phyloP scores from a whole-genome alignment of 148 eudicot species.

The Agrostemma githago region DNA sequence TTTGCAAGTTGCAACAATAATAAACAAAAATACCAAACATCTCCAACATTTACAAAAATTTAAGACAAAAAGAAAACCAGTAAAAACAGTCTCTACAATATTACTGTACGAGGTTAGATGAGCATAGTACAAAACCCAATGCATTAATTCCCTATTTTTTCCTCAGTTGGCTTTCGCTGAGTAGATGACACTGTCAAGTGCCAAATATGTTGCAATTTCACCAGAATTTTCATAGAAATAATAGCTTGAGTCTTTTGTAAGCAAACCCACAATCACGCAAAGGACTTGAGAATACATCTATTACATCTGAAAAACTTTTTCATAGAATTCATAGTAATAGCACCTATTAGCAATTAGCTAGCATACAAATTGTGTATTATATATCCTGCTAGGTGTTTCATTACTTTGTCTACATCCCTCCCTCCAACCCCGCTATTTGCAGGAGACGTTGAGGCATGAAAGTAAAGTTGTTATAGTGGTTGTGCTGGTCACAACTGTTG shows the following conservation, averaged over 20 bases:
- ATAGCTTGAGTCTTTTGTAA: not conserved
- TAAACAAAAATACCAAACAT: no score
- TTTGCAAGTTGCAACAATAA: no score
- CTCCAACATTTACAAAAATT: no score
- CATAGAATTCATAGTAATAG: not conserved
- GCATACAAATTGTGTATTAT: not conserved
- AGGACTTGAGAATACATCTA: not conserved
- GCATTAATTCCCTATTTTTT: not conserved
- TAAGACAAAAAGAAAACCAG: no score
- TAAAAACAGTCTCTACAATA: not conserved
- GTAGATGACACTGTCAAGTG: not conserved
- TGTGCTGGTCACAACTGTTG: not conserved
- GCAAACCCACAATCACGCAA: not conserved
- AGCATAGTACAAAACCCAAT: not conserved
- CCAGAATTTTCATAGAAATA: not conserved
- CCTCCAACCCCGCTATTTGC: not conserved
- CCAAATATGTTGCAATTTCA: not conserved
- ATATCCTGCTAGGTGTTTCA: not conserved
- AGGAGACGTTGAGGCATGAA: no score
- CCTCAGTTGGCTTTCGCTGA: constrained; percentile 1
- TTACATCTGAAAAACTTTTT: not conserved
- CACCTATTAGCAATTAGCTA: not conserved
- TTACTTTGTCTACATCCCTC: not conserved
- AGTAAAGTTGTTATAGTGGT: not conserved
- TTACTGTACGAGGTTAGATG: not conserved